Evolutionary conservation across 495 filamentous ascomycete genomes (phyloP), one percentile per base, ranked within the genome.

Genomic region (Penicillium bialowiezense): DNA sequence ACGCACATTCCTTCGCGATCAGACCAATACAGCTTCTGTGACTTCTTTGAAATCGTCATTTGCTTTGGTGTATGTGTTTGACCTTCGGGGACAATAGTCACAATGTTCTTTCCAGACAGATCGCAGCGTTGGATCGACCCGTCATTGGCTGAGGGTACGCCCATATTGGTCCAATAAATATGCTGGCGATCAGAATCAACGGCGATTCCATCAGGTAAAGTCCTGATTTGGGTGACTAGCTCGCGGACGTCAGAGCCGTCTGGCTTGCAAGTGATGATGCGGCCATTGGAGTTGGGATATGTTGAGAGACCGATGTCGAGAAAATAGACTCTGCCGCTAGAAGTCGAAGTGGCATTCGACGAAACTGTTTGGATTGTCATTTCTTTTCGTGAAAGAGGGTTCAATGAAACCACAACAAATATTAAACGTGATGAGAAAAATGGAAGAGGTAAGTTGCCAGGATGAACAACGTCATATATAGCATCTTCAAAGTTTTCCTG

Each of bases 181-280:
- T 44, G 53, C 14, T 32, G 20, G 15, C 19, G 26, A 17, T 13
- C 12, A 1, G n/a, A 21, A 33, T 48, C 42, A 21, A 56, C 29
- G 21, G 35, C 37, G 21, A 56, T 56, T n/a, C 53, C 53, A 15
- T 56, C 53, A 0, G 53, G 53, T 45, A 38, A 19, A 9, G 15
- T 38, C 15, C 17, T 38, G 15, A 38, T 18, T 7, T 46, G 31
- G 6, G 43, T 24, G 6, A 46, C 21, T 3, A 46, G 43, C 23
- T 46, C 43, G 12, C 34, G 43, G 12, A 46, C 4, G 15, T 36
- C 43, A 2, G 43, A 46, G 12, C 43, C 43, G 12, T 46, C 43
- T n/a, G 43, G 31, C 8, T 36, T 12, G 20, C 43, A 46, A 20
- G 43, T 46, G 3, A 46, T 29, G 31, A 46, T 21, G 5, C 43